Base-by-base conservation (phyloP, 495 filamentous ascomycete genomes). In the Talaromyces wortmannii region DNA sequence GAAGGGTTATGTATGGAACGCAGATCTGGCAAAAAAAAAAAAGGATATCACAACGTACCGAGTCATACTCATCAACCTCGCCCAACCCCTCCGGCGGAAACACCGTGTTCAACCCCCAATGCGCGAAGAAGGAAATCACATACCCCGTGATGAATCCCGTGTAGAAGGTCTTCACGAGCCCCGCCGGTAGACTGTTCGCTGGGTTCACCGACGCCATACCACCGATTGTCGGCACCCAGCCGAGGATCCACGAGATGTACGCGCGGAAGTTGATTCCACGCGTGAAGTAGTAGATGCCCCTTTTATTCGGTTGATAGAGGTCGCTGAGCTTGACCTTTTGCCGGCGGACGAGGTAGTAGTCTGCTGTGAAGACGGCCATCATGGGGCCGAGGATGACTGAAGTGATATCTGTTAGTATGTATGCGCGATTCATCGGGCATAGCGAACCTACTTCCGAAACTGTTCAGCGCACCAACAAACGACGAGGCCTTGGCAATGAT, bases 191-290 rank as follows among this genome's bases (percentile, higher is more conserved):
- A 47, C 4, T 50, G 33, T 17, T 12, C 18, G 15, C 43, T 42
- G 31, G 56, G 45, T 44, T 55, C 31, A 12, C 33, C 48, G 62
- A 64, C 56, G 59, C 70, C 64, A 73, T 70, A 48, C 66, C 66
- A 17, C 72, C 73, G 5, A 78, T 36, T 45, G 60, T 67, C 5
- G 74, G 73, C 32, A 64, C 63, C 29, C 74, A 60, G 15, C 67
- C 67, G 47, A 74, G 58, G 13, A 76, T 51, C 52, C 76, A 71
- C 0, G 74, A 71, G 0, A 72, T 55, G 11, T 57, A 71, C 6
- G 73, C 73, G 6, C 74, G 65, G 72, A 72, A 76, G 53, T 78
- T 78, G 5, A 62, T 66, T 4, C 74, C 74, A 12, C 46, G 13
- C n/a, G 7, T 16, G 29, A 55, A 59, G 52, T 52, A 59, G 45